Base-by-base conservation (phyloP, 2,329 filamentous ascomycete species). In the Mycosphaerelloides madeirae region DNA sequence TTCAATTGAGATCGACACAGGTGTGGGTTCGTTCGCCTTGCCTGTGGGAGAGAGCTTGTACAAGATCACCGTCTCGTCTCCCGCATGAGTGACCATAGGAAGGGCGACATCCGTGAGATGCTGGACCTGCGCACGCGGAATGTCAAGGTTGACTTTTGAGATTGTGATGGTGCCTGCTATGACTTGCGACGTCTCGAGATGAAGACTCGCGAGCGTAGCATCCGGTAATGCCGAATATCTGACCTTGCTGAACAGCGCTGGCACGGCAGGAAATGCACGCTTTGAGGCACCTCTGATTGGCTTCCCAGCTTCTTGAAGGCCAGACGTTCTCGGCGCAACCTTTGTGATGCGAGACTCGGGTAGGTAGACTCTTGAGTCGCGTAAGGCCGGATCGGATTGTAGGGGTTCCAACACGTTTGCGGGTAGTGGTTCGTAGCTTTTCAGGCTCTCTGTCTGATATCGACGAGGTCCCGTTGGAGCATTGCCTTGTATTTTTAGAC, bases 321-420 rank as follows among this genome's bases (percentile, higher is more conserved):
- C 71, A 38, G 80, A 77, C 2, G 81, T 80, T 32, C 79, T 74
- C 4, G 85, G 86, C 6, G 83, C 80, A 3, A 90, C 84, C 50
- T 84, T 79, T 32, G 83, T 87, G 28, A 91, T 84, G 37, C 85
- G 76, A 48, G 85, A 72, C 4, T 86, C 84, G 8, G 85, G 88
- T 2, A 93, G 72, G 22, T 79, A 78, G 36, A 86, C 84, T 53
- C 75, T 74, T 19, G 80, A 68, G 29, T 41, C 38, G 12, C 33
- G 29, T 16, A 58, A 48, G 2, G 48, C 47, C 16, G 81, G 78
- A 59, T 89, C 85, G 49, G 72, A 73, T 41, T 76, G 74, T 49
- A 91, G 85, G 3, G 86, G 77, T 59, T 86, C 83, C 12, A 93
- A 77, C n/a, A 91, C 71, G 62, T 91, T 93, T 50, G 87, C 72